Evolutionary conservation across 306 rosid species (phyloP).

Genomic region (Pueraria montana): DNA sequence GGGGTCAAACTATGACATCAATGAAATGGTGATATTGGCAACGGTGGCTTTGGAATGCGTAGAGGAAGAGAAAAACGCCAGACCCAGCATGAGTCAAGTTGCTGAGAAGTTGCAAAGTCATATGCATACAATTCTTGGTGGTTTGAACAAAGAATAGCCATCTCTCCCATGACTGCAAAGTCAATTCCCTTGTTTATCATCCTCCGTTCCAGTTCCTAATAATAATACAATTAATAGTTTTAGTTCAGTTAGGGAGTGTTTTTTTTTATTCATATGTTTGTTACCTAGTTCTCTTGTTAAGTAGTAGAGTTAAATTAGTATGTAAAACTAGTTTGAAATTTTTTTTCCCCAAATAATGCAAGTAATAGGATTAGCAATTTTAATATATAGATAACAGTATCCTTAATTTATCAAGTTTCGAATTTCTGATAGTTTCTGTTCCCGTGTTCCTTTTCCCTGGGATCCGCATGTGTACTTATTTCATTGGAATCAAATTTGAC

Average conservation of each 20-base stretch:
- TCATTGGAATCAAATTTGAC: no score
- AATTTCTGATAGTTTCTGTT: background rate
- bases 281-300: background rate
- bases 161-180: background rate
- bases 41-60: conserved; percentile 45
- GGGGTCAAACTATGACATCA: conserved; percentile 14
- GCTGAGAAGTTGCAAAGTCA: conserved; percentile 24
- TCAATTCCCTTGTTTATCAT: background rate
- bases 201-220: background rate
- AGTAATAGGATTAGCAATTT: background rate
- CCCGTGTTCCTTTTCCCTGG: background rate
- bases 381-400: background rate
- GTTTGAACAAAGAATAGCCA: background rate
- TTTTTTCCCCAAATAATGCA: background rate
- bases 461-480: no score
- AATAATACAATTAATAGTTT: background rate
- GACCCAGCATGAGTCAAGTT: conserved; percentile 43
- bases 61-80: conserved; percentile 17
- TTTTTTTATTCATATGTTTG: background rate
- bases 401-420: background rate
- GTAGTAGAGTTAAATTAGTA: background rate
- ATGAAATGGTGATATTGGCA: conserved; percentile 19
- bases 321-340: background rate
- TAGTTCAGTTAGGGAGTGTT: background rate
- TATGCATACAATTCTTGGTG: background rate